These are phyloP conservation scores for Tylopilus balloui DNA, from an alignment of 768 basidiomycete species.

Conservation along the genomic window DNA sequence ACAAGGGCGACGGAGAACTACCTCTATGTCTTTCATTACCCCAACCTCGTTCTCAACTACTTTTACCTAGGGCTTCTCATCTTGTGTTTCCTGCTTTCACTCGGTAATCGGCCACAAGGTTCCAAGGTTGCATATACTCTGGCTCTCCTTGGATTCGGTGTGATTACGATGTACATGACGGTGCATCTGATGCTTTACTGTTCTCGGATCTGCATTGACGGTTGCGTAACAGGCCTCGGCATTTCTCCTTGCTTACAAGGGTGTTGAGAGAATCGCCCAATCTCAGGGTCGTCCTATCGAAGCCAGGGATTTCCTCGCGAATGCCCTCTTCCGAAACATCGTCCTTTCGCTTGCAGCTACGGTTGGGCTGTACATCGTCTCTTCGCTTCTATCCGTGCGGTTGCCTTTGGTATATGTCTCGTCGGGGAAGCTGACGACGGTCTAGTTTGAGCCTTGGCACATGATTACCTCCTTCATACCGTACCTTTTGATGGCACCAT, in stretches of 20 bases:
- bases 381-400: constrained; percentile 81
- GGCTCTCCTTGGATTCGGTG: constrained; percentile 80
- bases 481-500: constrained; percentile 86
- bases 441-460: constrained; percentile 93
- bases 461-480: constrained; percentile 94
- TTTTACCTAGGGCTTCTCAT: constrained; percentile 83
- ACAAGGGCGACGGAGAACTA: too few relatives aligned
- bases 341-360: constrained; percentile 83
- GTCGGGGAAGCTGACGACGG: background rate
- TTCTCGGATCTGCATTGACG: constrained; percentile 3
- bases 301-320: constrained; percentile 58
- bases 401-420: background rate
- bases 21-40: constrained; percentile 54
- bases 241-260: constrained; percentile 79
- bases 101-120: constrained; percentile 91
- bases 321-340: constrained; percentile 82
- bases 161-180: constrained; percentile 95
- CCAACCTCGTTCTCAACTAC: constrained; percentile 80
- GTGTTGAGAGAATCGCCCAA: constrained; percentile 56
- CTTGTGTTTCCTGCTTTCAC: constrained; percentile 79
- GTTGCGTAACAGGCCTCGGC: constrained; percentile 53
- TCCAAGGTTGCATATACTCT: constrained; percentile 81
- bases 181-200: constrained; percentile 37
- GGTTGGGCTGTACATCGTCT: constrained; percentile 79
- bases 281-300: constrained; percentile 43